Evolutionary conservation across 2,329 filamentous ascomycete genomes (phyloP), one percentile per base, ranked within the genome.

Genomic region (Fusarium nurragi): DNA sequence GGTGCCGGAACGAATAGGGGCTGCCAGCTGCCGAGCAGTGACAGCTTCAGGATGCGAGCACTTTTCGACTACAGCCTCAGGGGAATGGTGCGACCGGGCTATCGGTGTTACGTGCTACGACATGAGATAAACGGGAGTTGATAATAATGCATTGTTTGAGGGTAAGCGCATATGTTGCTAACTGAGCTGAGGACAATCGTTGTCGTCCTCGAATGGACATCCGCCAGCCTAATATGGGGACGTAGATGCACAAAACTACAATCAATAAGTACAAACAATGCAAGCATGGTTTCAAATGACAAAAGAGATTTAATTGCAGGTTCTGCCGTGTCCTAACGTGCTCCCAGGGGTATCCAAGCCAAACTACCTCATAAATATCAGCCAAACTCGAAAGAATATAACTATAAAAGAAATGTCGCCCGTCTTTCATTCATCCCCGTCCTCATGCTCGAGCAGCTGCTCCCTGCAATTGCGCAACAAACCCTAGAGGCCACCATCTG

Each of bases 301-400:
- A 62, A 56, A 61, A n/a, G 26, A 44, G 50, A 45, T 37, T 13
- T n/a, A 19, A 39, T 38, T 32, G 41, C 30, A 61, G 22, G 32
- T 14, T 48, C 40, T 61, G 12, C 32, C n/a, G n/a, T 13, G n/a
- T 47, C 19, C 37, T 48, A 50, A 22, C 26, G 10, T 23, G 14
- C 40, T 40, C 54, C 34, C 34, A 14, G 49, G 58, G 57, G 57
- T 61, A 61, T 62, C 57, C 43, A 28, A 61, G 25, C 32, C 37
- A 26, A 26, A 26, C 32, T n/a, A 28, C 28, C 19, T 36, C 25
- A 14, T 30, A 46, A 45, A 45, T 25, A 32, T n/a, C 25, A 37
- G 16, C 18, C 38, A 44, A 39, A 45, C 58, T 49, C 38, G 38
- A 21, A 18, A 39, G 30, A 11, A n/a, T 13, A 23, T 38, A 40